Percentiles rank a stretch among this genome's conserved stretches.
These are phyloP conservation scores for Mucor circinelloides DNA, from an alignment of 371 early-diverging fungal genomes.

Conservation along the genomic window DNA sequence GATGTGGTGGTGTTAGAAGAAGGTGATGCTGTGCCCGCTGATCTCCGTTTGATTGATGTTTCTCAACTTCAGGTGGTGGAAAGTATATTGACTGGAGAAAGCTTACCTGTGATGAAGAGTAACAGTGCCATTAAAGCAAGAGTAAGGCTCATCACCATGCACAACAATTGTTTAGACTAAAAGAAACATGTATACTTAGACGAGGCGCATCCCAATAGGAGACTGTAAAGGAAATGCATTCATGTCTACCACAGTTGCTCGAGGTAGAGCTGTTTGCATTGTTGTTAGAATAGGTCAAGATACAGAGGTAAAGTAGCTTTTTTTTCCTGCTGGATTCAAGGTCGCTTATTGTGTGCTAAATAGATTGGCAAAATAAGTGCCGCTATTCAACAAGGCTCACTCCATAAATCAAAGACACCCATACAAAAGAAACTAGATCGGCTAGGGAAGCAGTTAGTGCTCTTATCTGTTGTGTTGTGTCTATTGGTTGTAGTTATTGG, in stretches of 20 bases:
- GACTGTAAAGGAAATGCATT: constrained; percentile 76
- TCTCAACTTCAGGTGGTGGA: constrained; percentile 85
- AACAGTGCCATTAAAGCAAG: constrained; percentile 24
- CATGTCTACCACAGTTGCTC: constrained; percentile 71
- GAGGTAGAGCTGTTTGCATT: constrained; percentile 77
- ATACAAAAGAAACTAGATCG: constrained; percentile 69
- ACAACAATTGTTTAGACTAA: too few relatives aligned
- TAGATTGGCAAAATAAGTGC: constrained; percentile 76
- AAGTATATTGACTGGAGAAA: constrained; percentile 86
- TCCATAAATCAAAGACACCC: constrained; percentile 65
- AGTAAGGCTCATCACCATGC: constrained; percentile 44
- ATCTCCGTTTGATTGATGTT: constrained; percentile 75
- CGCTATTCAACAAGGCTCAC: constrained; percentile 71
- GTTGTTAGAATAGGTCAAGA: constrained; percentile 79
- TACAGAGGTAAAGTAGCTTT: constrained; percentile 73
- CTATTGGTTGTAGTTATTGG: neutral
- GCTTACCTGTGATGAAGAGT: constrained; percentile 69
- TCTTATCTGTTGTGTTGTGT: neutral
- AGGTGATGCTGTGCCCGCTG: constrained; percentile 88
- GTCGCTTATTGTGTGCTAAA: neutral
- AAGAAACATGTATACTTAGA: constrained; percentile 34
- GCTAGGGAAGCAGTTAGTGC: constrained; percentile 41
- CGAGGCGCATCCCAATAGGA: constrained; percentile 65
- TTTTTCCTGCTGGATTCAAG: too few relatives aligned
- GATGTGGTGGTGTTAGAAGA: constrained; percentile 86